Conservation (phyloP, 1,284 basidiomycete genomes). For the Rhodofomes roseus region DNA sequence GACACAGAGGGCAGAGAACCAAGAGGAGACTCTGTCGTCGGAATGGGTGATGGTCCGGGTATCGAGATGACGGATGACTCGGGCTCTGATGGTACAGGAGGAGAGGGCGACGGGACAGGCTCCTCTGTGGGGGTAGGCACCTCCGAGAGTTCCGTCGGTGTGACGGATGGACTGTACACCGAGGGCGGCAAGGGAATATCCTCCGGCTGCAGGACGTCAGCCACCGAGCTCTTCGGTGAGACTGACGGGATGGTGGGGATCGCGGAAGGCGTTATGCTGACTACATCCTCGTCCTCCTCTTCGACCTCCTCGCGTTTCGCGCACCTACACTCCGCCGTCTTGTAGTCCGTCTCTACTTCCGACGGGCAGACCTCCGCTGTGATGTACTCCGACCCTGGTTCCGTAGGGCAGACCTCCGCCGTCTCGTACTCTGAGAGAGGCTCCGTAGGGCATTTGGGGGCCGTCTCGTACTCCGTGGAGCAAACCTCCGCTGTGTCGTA, state of each 20-base stretch:
- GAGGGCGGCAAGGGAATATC: constrained; percentile 37
- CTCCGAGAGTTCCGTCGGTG: constrained; percentile 15
- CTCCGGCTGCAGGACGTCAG: constrained; percentile 27
- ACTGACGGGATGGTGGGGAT: constrained; percentile 28
- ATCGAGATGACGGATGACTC: constrained; percentile 14
- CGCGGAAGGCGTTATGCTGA: constrained; percentile 23
- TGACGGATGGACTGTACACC: constrained; percentile 31
- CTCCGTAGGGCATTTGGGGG: constrained; percentile 40
- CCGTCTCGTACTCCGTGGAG: constrained; percentile 48
- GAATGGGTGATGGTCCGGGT: constrained; percentile 25
- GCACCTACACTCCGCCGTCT: constrained; percentile 31
- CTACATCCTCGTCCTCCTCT: constrained; percentile 20
- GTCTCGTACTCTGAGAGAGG: constrained; percentile 51
- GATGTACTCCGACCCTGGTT: constrained; percentile 43
- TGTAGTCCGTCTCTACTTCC: constrained; percentile 34
- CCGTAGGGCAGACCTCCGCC: constrained; percentile 47
- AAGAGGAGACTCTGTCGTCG: constrained; percentile 16
- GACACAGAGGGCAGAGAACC: constrained; percentile 17
- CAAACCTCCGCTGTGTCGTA: constrained; percentile 50
- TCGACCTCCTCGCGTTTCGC: constrained; percentile 9
- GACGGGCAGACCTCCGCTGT: constrained; percentile 48
- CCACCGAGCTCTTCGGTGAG: constrained; percentile 9
- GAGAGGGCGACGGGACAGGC: constrained; percentile 8
- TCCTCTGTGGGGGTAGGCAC: constrained; percentile 9
- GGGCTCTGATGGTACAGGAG: constrained; percentile 2